These are phyloP conservation scores for Lactarius tabidus DNA, from an alignment of 768 basidiomycete species.

Conservation along the genomic window DNA sequence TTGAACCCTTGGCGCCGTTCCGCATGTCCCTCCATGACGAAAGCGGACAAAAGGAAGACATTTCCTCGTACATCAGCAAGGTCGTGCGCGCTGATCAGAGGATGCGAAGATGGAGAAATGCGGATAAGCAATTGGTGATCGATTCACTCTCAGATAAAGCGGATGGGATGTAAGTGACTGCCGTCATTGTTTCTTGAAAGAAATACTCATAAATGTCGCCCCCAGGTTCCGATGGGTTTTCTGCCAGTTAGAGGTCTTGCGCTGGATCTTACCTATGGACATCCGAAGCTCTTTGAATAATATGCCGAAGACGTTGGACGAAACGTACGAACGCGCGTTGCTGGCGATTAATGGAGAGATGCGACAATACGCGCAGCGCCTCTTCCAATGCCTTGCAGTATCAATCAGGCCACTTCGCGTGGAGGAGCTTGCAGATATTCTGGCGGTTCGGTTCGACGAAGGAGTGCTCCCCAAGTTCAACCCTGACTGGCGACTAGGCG, in stretches of 20 bases:
- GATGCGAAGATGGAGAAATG: too few species aligned
- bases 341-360: background rate
- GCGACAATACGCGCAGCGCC: background rate
- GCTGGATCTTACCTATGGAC: background rate
- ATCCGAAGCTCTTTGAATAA: background rate
- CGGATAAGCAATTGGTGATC: too few species aligned
- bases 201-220: background rate
- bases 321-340: background rate
- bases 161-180: too few species aligned
- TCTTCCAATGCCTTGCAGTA: conserved; percentile 8
- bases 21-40: too few species aligned
- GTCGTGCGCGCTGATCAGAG: too few species aligned
- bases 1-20: too few species aligned
- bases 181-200: too few species aligned
- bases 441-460: background rate
- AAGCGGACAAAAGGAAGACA: too few species aligned
- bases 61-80: too few species aligned
- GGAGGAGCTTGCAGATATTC: conserved; percentile 7
- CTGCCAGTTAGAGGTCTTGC: background rate
- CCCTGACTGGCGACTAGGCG: conserved; percentile 5
- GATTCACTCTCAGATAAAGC: too few species aligned
- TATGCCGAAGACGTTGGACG: conserved; percentile 2
- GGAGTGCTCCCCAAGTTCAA: background rate
- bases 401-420: conserved; percentile 3
- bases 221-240: conserved; percentile 6